Conservation (phyloP, 2,329 filamentous ascomycete species). For the Epichloe uncinata region DNA sequence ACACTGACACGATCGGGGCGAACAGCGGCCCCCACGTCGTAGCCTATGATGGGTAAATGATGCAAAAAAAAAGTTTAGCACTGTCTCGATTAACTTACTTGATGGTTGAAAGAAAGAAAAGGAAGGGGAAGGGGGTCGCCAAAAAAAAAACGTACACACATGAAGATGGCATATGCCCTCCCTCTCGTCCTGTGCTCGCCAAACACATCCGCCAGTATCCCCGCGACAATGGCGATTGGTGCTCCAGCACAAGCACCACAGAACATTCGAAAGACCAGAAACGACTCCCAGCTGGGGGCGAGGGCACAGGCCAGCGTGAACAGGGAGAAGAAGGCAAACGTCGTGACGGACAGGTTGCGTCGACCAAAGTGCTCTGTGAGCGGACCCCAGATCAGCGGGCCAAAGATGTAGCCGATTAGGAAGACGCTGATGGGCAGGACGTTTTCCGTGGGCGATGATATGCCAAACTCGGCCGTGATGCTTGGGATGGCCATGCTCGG, state of each 20-base stretch:
- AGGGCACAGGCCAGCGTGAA: conserved; percentile 41
- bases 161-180: conserved; percentile 49
- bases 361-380: conserved; percentile 51
- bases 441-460: conserved; percentile 31
- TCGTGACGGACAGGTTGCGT: conserved; percentile 26
- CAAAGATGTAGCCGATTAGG: conserved; percentile 50
- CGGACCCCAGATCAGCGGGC: conserved; percentile 49
- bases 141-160: conserved; percentile 38
- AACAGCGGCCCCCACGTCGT: conserved; percentile 53
- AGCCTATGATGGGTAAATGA: conserved; percentile 21
- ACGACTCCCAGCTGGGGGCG: conserved; percentile 33
- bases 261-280: conserved; percentile 41
- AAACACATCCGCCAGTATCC: conserved; percentile 52
- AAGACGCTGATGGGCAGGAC: conserved; percentile 50
- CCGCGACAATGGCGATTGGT: conserved; percentile 45
- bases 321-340: conserved; percentile 31
- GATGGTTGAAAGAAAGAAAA: too few species aligned
- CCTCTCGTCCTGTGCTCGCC: conserved; percentile 36
- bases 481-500: conserved; percentile 48
- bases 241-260: conserved; percentile 37
- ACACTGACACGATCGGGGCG: conserved; percentile 52
- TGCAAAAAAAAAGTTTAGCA: too few species aligned
- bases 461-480: conserved; percentile 42
- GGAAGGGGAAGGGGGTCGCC: too few species aligned
- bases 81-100: too few species aligned